Evolutionary conservation across 2,329 filamentous ascomycete species (phyloP).

Genomic region (Leptodontidium sp.): DNA sequence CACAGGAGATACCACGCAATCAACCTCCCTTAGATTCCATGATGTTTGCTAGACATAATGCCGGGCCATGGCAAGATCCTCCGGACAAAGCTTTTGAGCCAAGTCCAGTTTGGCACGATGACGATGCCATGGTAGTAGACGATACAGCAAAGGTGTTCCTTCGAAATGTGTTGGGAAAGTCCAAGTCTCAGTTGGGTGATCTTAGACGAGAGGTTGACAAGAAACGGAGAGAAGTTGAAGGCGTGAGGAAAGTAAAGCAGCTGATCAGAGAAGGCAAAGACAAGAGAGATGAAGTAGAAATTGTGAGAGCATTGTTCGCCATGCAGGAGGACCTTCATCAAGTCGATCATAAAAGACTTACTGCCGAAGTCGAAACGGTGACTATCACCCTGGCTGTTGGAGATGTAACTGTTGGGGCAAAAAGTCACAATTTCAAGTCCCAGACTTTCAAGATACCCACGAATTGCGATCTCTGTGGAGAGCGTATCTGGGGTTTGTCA

Average conservation of each 20-base stretch:
- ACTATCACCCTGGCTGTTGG: conserved; percentile 93
- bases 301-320: conserved; percentile 83
- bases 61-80: conserved; percentile 83
- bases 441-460: conserved; percentile 99
- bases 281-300: conserved; percentile 86
- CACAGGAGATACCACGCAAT: conserved; percentile 86
- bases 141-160: conserved; percentile 89
- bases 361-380: conserved; percentile 89
- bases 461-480: conserved; percentile 95
- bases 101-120: conserved; percentile 96
- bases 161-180: conserved; percentile 90
- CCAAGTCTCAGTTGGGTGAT: conserved; percentile 83
- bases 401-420: conserved; percentile 89
- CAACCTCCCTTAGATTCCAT: conserved; percentile 89
- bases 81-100: conserved; percentile 87
- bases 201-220: conserved; percentile 84
- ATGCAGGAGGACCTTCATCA: conserved; percentile 87
- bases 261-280: conserved; percentile 83
- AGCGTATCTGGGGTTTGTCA: conserved; percentile 95
- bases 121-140: conserved; percentile 85
- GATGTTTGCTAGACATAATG: conserved; percentile 98
- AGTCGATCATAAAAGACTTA: conserved; percentile 82
- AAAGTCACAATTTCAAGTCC: conserved; percentile 98
- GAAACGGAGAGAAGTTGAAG: conserved; percentile 86
- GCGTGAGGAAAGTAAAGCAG: conserved; percentile 75